Percentiles rank a stretch among this genome's conserved stretches.
These are phyloP conservation scores for Wickerhamiella spandovensis DNA, from an alignment of 805 yeast species.

Conservation along the genomic window DNA sequence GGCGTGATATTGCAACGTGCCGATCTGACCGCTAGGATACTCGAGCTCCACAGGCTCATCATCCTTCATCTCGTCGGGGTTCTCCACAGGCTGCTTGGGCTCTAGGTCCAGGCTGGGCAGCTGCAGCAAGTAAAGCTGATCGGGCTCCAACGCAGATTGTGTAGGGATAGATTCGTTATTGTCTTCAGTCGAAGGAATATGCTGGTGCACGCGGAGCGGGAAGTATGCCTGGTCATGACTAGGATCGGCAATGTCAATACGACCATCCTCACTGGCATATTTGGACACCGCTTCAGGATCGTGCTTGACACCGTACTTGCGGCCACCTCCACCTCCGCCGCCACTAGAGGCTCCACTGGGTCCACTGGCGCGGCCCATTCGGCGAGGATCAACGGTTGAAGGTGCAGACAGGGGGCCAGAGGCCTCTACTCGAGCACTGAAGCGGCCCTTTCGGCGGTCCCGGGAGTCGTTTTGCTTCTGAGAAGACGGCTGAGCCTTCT, in stretches of 20 bases:
- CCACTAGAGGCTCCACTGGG: background rate
- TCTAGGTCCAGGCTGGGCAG: conserved; percentile 30
- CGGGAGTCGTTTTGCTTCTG: conserved; percentile 1
- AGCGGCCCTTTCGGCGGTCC: conserved; percentile 11
- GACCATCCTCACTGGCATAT: conserved; percentile 4
- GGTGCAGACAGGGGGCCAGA: conserved; percentile 28
- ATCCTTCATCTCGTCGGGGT: conserved; percentile 8
- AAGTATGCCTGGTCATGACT: conserved; percentile 7
- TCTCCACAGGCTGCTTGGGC: conserved; percentile 7
- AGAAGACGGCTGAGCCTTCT: conserved; percentile 20
- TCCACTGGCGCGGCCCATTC: background rate
- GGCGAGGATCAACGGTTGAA: conserved; percentile 12
- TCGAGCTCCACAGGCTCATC: conserved; percentile 3
- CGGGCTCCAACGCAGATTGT: conserved; percentile 13
- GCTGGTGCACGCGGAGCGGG: conserved; percentile 11
- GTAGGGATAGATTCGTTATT: too few relatives aligned
- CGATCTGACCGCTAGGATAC: conserved; percentile 46
- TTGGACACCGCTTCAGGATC: background rate
- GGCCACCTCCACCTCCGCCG: conserved; percentile 5
- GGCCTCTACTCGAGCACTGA: conserved; percentile 20
- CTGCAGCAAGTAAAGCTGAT: conserved; percentile 30
- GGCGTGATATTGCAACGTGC: conserved; percentile 60
- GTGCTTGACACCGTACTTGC: background rate
- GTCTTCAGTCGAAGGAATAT: background rate
- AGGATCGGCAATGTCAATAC: conserved; percentile 10